Conservation (phyloP, 148 eudicot species). For the Gaultheria prostrata region DNA sequence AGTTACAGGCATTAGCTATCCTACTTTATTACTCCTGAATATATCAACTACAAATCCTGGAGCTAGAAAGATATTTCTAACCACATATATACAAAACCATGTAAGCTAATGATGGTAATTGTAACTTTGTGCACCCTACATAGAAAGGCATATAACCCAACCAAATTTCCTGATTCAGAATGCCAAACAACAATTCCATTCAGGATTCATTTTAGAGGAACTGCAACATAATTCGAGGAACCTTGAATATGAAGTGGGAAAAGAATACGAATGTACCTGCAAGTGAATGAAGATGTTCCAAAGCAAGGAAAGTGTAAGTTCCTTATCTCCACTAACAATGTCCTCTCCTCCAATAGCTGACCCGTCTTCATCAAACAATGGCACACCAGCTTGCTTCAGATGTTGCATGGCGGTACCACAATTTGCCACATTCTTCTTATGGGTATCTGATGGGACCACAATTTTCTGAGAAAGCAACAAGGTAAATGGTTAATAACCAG, state of each 20-base stretch:
- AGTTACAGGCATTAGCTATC: background rate
- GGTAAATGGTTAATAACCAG: background rate
- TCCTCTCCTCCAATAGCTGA: conserved; percentile 58
- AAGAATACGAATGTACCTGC: conserved; percentile 50
- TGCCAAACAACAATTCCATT: background rate
- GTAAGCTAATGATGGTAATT: background rate
- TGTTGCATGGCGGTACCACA: conserved; percentile 71
- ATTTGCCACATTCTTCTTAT: conserved; percentile 67
- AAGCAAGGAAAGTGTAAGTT: conserved; percentile 72
- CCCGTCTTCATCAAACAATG: conserved; percentile 76
- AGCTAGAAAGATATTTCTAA: conserved; percentile 10
- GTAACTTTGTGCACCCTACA: background rate
- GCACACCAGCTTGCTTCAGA: conserved; percentile 68
- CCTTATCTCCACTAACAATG: conserved; percentile 78
- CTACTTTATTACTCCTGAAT: background rate
- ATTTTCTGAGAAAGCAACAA: conserved; percentile 56
- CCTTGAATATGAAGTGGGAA: background rate
- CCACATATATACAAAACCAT: background rate
- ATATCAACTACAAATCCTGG: conserved; percentile 11
- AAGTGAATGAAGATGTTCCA: conserved; percentile 90
- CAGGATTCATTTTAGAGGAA: too few species aligned
- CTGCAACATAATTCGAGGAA: background rate
- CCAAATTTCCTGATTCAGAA: conserved; percentile 4
- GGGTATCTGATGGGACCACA: conserved; percentile 71
- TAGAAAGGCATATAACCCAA: background rate